Percentiles rank a stretch among this genome's conserved stretches.
Conservation (phyloP, 1,284 basidiomycete species). For the Ganoderma sinense region DNA sequence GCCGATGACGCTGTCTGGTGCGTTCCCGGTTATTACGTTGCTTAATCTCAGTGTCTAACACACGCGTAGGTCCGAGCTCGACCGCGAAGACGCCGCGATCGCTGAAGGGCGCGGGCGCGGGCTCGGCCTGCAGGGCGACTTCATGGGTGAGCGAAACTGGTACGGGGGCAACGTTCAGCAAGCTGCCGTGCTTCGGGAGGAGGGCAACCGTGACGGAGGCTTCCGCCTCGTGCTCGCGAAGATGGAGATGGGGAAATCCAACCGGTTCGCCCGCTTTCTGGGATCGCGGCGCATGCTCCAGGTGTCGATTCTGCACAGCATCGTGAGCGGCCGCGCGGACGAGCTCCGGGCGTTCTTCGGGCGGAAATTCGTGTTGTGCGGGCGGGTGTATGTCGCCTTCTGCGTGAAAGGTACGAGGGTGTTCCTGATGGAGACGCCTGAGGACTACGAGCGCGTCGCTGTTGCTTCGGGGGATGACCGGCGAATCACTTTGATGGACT, state of each 20-base stretch:
- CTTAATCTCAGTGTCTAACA: background rate
- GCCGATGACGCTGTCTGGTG: conserved; percentile 29
- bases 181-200: conserved; percentile 50
- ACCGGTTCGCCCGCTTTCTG: conserved; percentile 66
- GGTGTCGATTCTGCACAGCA: conserved; percentile 53
- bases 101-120: conserved; percentile 62
- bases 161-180: conserved; percentile 75
- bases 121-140: conserved; percentile 64
- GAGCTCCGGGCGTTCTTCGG: conserved; percentile 48
- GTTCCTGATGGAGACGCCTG: conserved; percentile 64
- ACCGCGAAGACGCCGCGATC: conserved; percentile 70
- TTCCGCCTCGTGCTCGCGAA: conserved; percentile 55
- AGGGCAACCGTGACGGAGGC: conserved; percentile 16
- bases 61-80: conserved; percentile 64
- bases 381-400: conserved; percentile 65
- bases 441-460: conserved; percentile 48
- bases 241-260: conserved; percentile 64
- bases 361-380: conserved; percentile 65
- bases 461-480: conserved; percentile 51
- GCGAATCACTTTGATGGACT: conserved; percentile 52
- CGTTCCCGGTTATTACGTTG: background rate
- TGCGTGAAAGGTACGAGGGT: conserved; percentile 66
- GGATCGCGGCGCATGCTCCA: conserved; percentile 70
- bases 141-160: conserved; percentile 60
- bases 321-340: conserved; percentile 44